Base-by-base conservation (phyloP, 2,329 filamentous ascomycete species). In the Colletotrichum orchidophilum region DNA sequence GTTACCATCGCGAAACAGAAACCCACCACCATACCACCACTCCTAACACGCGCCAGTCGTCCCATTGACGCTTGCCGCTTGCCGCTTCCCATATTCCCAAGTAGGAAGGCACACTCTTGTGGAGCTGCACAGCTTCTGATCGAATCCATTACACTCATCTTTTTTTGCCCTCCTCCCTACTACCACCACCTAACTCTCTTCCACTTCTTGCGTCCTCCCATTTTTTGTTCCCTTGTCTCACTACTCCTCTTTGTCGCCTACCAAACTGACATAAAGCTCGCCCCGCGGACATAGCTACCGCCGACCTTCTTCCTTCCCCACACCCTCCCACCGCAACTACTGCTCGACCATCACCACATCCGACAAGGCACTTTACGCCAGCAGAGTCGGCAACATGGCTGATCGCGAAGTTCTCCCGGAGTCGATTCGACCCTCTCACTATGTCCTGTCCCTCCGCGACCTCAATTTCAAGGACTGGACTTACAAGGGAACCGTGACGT, bases 401-500 rank as follows among this genome's bases (percentile, higher is more conserved):
- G 89, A 91, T 80, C 86, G 90, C 79, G 89, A 92, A 72, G 85
- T 90, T 74, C 87, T 92, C 73, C 89, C 90, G 58, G 84, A 86
- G 76, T 83, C 82, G 75, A 90, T 96, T 79, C 96, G 94, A 84
- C 95, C 96, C 2, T 85, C 87, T 73, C 94, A 98, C 84, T 99
- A 99, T 84, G 86, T 90, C 77, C 87, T 99, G 75, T 94, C 92
- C 66, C 88, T 99, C 76, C 90, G 87, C 78, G 92, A 96, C 76
- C 85, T 99, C 74, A 92, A 97, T 71, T 97, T 96, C 75, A 83
- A 83, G 71, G 82, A 83, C 64, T 91, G 90, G 91, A 90, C 88
- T 71, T 99, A 96, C 85, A 90, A 96, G 83, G 96, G 96, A 75
- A 91, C 87, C 24, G 94, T 98, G 73, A 82, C 81, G 87, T 88